These are phyloP conservation scores for Didymella keratinophila DNA, from an alignment of 2,329 filamentous ascomycete species.

Conservation along the genomic window DNA sequence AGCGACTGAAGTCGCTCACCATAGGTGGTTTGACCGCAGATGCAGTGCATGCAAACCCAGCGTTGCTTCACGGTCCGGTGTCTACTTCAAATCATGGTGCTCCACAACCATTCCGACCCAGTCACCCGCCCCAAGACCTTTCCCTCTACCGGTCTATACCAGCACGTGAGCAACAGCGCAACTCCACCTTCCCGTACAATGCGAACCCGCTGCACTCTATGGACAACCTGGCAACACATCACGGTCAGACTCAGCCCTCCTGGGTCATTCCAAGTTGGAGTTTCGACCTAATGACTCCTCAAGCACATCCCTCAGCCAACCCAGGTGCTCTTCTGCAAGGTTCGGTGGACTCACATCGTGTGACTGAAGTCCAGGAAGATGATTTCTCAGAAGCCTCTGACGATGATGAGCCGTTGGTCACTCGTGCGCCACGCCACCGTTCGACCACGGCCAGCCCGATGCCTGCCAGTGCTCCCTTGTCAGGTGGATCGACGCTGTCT, in stretches of 20 bases:
- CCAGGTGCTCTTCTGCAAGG: background rate
- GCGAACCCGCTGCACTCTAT: background rate
- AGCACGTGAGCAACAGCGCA: no score
- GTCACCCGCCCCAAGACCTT: background rate
- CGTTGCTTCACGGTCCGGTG: background rate
- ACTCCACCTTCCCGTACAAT: background rate
- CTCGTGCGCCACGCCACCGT: constrained; percentile 19
- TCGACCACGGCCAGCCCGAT: background rate
- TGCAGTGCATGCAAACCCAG: background rate
- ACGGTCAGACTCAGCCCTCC: background rate
- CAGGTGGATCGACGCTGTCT: background rate
- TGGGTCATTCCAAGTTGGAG: background rate
- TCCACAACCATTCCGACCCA: background rate
- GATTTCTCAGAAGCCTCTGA: constrained; percentile 12
- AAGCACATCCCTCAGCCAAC: background rate
- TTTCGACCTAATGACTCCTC: background rate
- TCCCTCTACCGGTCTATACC: no score
- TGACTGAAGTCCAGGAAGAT: background rate
- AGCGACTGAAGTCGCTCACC: background rate
- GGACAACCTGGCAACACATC: background rate
- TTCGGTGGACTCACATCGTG: no score
- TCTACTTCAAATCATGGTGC: background rate
- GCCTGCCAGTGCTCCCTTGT: background rate
- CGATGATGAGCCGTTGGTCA: constrained; percentile 31
- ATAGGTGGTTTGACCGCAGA: background rate